Base-by-base conservation (phyloP, 2,329 filamentous ascomycete genomes). In the Diaporthe citrichinensis region DNA sequence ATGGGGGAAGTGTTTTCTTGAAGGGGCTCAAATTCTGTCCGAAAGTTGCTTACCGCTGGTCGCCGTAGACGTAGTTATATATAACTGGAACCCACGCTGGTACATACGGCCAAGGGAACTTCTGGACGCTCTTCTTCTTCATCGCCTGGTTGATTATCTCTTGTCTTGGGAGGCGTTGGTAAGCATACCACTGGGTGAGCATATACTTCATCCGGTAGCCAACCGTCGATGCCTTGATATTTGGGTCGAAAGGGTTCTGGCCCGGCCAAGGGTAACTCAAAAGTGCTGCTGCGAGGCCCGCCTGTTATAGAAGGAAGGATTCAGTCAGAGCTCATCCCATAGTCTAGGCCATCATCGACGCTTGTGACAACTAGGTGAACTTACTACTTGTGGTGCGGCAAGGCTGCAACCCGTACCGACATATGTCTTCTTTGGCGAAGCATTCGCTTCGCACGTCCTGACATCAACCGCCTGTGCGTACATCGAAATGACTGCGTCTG, bases 211-310 rank as follows among this genome's bases (percentile, higher is more conserved):
- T 65, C 39, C 59, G 39, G 9, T 3, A 31, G n/a, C 59, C 59
- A 17, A 65, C 9, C 1, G 7, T 65, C 25, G 8, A 6, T 6
- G 17, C 2, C 39, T 23, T 10, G 4, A 17, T 10, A 31, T 34
- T 44, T 23, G 41, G 39, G 10, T 65, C 59, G 25, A 65, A 65
- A 65, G 41, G 59, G 25, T 65, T 46, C 41, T 12, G 4, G 59
- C 25, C 59, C 14, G 59, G 59, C 59, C 41, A 65, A 23, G 41
- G 59, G 59, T 65, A 65, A 31, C 41, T 46, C 59, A 65, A 65
- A 2, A 65, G 25, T 46, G 59, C 8, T 46, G 59, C 59, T 46
- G 59, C 59, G 14, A 65, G 41, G 25, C 59, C 59, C 2, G 59
- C 59, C 59, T 65, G n/a, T 65, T 28, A 20, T 15, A 14, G 14